Conservation (phyloP, 306 rosid species). For the Trifolium subterraneum region DNA sequence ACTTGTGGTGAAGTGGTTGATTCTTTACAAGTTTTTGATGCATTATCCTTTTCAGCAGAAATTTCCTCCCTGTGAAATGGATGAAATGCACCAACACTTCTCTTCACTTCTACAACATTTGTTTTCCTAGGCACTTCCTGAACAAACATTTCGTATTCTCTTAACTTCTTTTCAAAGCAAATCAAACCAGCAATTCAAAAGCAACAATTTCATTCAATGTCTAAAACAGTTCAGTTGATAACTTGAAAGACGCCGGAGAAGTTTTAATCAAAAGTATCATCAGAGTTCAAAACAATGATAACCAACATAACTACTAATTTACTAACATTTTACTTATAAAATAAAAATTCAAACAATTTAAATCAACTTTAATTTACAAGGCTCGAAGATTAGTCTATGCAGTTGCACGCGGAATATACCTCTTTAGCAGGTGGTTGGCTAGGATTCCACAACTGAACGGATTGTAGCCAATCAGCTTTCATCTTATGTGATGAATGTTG, state of each 20-base stretch:
- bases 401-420: not conserved
- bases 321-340: not conserved
- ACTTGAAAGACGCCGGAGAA: too few species aligned
- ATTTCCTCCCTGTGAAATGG: constrained; percentile 77
- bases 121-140: constrained; percentile 72
- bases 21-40: constrained; percentile 35
- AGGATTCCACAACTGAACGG: constrained; percentile 87
- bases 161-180: too few species aligned
- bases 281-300: too few species aligned
- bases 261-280: too few species aligned
- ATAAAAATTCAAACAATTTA: not conserved
- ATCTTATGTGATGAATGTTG: constrained; percentile 51
- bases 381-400: too few species aligned
- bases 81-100: constrained; percentile 77
- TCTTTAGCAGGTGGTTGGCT: constrained; percentile 55
- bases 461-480: constrained; percentile 88
- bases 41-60: constrained; percentile 41
- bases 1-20: constrained; percentile 50
- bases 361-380: not conserved
- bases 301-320: too few species aligned
- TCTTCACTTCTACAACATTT: constrained; percentile 72
- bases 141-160: constrained; percentile 3
- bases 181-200: too few species aligned
- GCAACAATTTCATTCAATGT: too few species aligned
- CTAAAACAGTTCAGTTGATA: too few species aligned